A percentile compares a stretch with the other conserved stretches of the same genome.
Evolutionary conservation across 2,329 filamentous ascomycete species (phyloP).

Genomic region (Alternaria longipes): DNA sequence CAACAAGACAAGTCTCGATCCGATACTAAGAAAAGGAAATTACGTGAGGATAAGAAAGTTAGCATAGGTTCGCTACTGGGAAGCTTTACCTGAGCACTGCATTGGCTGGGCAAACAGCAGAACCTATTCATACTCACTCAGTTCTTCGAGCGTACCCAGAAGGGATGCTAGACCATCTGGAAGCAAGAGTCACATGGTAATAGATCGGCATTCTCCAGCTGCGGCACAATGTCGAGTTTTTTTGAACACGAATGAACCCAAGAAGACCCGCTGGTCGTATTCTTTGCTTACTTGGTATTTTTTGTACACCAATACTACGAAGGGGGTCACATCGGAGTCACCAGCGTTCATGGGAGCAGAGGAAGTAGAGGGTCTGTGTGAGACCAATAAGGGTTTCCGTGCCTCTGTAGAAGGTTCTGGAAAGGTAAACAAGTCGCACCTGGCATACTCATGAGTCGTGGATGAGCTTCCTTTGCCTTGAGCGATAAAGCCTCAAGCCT

Average conservation of each 20-base stretch:
- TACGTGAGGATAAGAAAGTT: constrained; percentile 29
- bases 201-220: background rate
- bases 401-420: background rate
- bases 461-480: background rate
- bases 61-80: constrained; percentile 36
- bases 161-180: constrained; percentile 34
- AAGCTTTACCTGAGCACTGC: constrained; percentile 21
- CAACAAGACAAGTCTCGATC: background rate
- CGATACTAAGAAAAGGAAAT: constrained; percentile 31
- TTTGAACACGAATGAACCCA: background rate
- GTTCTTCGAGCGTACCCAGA: background rate
- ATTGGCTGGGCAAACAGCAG: background rate
- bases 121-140: background rate
- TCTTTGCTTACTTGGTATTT: background rate
- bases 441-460: background rate
- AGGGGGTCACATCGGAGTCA: background rate
- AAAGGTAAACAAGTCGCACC: background rate
- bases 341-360: background rate
- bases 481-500: constrained; percentile 3
- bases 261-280: background rate
- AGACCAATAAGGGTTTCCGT: background rate
- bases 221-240: background rate
- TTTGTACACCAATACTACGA: background rate
- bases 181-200: background rate
- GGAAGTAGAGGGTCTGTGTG: background rate